These are phyloP conservation scores for Rhynchospora pubera DNA, from an alignment of 176 grass and related monocot species.

Conservation along the genomic window DNA sequence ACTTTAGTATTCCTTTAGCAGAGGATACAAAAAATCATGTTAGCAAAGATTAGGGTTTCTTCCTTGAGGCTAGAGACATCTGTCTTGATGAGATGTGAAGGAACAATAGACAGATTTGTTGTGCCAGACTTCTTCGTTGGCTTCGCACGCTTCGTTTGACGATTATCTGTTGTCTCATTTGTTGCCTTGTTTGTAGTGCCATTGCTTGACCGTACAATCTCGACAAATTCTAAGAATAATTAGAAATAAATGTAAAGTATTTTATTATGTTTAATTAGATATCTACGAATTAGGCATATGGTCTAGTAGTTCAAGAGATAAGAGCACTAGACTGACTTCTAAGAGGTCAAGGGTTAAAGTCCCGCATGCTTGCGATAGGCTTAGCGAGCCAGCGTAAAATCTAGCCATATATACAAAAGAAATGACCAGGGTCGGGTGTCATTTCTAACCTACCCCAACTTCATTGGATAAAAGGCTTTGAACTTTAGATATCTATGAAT, in stretches of 20 bases:
- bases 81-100: constrained; percentile 82
- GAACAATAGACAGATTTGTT: constrained; percentile 57
- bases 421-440: too few species aligned
- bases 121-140: constrained; percentile 53
- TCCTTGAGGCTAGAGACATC: constrained; percentile 71
- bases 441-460: too few species aligned
- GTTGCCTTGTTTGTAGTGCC: constrained; percentile 47
- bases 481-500: not conserved
- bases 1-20: not conserved
- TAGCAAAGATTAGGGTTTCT: constrained; percentile 78
- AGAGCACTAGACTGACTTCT: too few species aligned
- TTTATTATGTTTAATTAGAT: constrained; percentile 11
- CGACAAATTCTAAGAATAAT: constrained; percentile 60
- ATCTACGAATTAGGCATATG: too few species aligned
- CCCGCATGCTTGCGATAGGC: too few species aligned
- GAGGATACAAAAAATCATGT: constrained; percentile 96
- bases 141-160: constrained; percentile 32
- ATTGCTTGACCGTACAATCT: constrained; percentile 84
- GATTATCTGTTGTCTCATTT: constrained; percentile 42
- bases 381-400: too few species aligned
- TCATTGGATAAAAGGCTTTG: too few species aligned
- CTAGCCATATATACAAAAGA: too few species aligned
- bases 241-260: constrained; percentile 8
- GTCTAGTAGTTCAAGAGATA: too few species aligned
- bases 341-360: too few species aligned